These are phyloP conservation scores for apple (Malus domestica) DNA, from an alignment of 306 rosid species.

Conservation along the genomic window DNA sequence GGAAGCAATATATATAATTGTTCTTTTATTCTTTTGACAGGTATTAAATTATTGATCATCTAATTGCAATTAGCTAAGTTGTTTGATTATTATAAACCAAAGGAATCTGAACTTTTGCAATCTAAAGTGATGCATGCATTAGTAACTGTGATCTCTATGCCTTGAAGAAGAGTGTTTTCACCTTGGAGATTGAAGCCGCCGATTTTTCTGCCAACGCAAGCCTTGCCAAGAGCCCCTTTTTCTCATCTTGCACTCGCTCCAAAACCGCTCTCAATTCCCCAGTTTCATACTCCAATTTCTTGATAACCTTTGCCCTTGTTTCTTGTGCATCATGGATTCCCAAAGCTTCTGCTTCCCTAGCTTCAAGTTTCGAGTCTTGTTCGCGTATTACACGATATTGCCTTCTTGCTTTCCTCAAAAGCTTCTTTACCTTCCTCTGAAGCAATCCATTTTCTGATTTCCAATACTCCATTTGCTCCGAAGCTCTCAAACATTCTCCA, in stretches of 20 bases:
- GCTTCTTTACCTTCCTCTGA: slow-evolving; percentile 34
- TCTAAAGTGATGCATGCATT: neutral
- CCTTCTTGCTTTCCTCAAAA: slow-evolving; percentile 31
- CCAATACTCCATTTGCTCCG: slow-evolving; percentile 38
- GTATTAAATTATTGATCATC: too few species aligned
- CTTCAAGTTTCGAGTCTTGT: slow-evolving; percentile 40
- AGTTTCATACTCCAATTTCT: slow-evolving; percentile 42
- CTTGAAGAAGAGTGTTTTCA: slow-evolving; percentile 10
- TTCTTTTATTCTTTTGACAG: too few species aligned
- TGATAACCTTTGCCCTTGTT: slow-evolving; percentile 22
- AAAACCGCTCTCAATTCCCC: slow-evolving; percentile 33
- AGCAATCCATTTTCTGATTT: slow-evolving; percentile 46
- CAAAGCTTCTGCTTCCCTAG: slow-evolving; percentile 35
- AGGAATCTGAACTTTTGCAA: too few species aligned
- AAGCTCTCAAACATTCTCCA: slow-evolving; percentile 21
- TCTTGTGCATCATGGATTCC: slow-evolving; percentile 32
- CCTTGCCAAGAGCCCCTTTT: slow-evolving; percentile 33
- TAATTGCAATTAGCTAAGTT: too few species aligned
- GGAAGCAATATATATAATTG: neutral
- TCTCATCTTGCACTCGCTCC: slow-evolving; percentile 40
- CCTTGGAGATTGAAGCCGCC: slow-evolving; percentile 23
- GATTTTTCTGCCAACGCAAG: slow-evolving; percentile 38
- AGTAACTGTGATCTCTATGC: neutral
- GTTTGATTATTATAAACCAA: too few species aligned
- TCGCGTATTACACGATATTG: slow-evolving; percentile 37